These are phyloP conservation scores for Holtermannia corniformis DNA, from an alignment of 768 basidiomycete genomes.

Conservation along the genomic window DNA sequence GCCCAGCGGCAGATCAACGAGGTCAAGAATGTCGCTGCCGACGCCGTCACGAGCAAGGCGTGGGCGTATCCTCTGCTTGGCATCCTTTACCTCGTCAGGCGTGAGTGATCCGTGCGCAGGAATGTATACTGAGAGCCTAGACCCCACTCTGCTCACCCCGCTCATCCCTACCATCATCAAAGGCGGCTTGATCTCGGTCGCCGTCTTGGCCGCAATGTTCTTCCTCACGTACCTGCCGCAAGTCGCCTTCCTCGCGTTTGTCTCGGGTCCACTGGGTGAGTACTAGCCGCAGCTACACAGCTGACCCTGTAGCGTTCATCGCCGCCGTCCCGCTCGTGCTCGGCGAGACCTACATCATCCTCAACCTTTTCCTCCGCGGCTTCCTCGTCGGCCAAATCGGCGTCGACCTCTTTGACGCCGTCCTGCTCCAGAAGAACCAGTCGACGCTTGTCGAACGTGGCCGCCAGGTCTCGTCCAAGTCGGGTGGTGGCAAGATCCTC, in stretches of 20 bases:
- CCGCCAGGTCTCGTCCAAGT: slow-evolving; percentile 39
- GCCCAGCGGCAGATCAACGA: slow-evolving; percentile 29
- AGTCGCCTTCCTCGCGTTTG: slow-evolving; percentile 54
- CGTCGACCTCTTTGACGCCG: slow-evolving; percentile 48
- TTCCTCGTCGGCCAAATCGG: slow-evolving; percentile 47
- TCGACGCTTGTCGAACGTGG: slow-evolving; percentile 44
- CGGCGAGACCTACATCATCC: slow-evolving; percentile 45
- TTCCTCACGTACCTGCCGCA: slow-evolving; percentile 53
- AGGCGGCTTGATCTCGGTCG: slow-evolving; percentile 26
- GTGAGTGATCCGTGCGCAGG: slow-evolving; percentile 10
- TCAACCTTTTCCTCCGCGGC: slow-evolving; percentile 46
- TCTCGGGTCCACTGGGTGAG: slow-evolving; percentile 56
- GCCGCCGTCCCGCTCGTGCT: slow-evolving; percentile 48
- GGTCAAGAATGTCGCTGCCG: slow-evolving; percentile 21
- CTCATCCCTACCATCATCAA: slow-evolving; percentile 35
- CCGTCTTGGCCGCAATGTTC: slow-evolving; percentile 44
- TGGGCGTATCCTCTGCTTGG: slow-evolving; percentile 38
- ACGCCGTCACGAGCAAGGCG: slow-evolving; percentile 34
- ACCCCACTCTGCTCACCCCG: slow-evolving; percentile 24
- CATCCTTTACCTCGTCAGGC: slow-evolving; percentile 30
- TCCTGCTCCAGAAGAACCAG: slow-evolving; percentile 46
- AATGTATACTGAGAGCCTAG: slow-evolving; percentile 7
- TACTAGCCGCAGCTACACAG: neutral
- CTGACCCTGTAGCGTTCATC: slow-evolving; percentile 43
- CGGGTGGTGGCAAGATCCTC: slow-evolving; percentile 44